Conservation (phyloP, 2,329 filamentous ascomycete genomes). For the Alternaria panax region DNA sequence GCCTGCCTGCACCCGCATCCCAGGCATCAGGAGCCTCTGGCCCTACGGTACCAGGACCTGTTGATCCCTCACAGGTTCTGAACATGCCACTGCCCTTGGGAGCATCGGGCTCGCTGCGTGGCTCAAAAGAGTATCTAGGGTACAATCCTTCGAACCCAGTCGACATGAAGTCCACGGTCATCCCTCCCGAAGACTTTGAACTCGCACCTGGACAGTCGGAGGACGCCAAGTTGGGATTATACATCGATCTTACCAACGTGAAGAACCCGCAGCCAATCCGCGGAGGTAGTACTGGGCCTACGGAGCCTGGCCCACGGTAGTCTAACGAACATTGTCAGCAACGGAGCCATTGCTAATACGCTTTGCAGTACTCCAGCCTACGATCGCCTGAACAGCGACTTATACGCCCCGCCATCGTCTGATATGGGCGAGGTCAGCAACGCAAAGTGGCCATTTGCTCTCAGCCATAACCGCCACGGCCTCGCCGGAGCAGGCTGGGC, state of each 20-base stretch:
- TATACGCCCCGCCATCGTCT: constrained; percentile 50
- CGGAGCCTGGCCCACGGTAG: too few species aligned
- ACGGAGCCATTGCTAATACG: too few species aligned
- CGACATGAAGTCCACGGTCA: constrained; percentile 41
- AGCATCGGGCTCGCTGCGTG: constrained; percentile 47
- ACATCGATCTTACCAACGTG: constrained; percentile 43
- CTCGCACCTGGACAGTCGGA: constrained; percentile 48
- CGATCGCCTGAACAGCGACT: constrained; percentile 51
- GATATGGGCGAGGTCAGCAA: constrained; percentile 51
- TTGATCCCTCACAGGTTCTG: constrained; percentile 15
- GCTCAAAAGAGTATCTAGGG: constrained; percentile 41
- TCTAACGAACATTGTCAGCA: rapidly evolving
- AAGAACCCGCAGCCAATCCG: too few species aligned
- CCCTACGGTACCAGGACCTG: constrained; percentile 5
- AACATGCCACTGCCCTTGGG: constrained; percentile 35
- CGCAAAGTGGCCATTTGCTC: constrained; percentile 54
- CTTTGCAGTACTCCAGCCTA: constrained; percentile 22
- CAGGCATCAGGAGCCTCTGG: constrained; percentile 8
- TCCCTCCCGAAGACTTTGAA: constrained; percentile 47
- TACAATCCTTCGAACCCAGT: constrained; percentile 44
- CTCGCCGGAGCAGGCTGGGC: constrained; percentile 52
- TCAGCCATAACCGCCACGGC: constrained; percentile 53
- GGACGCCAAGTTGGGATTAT: constrained; percentile 49
- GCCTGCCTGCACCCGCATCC: constrained; percentile 12
- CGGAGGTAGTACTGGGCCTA: too few species aligned